Percentiles rank a stretch among this genome's conserved stretches.
phyloP scores from a whole-genome alignment of 78 protist species.

The Cyanophora paradoxa region DNA sequence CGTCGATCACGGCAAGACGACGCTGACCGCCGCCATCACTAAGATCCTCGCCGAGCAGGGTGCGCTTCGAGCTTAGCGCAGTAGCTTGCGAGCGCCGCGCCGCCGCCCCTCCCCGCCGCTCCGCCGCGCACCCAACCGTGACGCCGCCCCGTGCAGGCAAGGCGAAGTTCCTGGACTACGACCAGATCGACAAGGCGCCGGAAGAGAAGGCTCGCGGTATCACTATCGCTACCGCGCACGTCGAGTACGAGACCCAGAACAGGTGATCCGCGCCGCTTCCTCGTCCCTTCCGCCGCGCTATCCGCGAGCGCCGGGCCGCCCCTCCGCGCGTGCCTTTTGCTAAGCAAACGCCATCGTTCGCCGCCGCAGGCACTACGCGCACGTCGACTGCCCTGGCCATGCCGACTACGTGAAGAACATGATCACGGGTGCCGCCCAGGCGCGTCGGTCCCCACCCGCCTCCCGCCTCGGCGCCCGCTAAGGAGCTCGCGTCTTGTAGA shows the following conservation, averaged over 20 bases:
- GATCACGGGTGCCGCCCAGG: conserved; percentile 79
- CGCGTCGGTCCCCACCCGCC: neutral
- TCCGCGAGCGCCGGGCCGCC: neutral
- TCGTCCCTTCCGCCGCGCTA: neutral
- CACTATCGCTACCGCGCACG: conserved; percentile 83
- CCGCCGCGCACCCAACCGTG: too few species aligned
- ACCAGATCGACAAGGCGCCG: conserved; percentile 82
- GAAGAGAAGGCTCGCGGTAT: conserved; percentile 90
- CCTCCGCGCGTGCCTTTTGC: neutral
- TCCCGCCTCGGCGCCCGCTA: neutral
- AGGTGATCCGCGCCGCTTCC: neutral
- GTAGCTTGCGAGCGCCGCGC: too few species aligned
- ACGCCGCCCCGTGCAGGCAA: neutral
- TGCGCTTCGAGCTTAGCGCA: too few species aligned
- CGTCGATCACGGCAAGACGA: conserved; percentile 96
- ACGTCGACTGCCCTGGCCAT: conserved; percentile 94
- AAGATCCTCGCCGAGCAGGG: conserved; percentile 21
- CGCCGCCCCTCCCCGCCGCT: too few species aligned
- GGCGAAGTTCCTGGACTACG: conserved; percentile 59
- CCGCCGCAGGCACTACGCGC: conserved; percentile 77
- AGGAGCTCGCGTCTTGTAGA: conserved; percentile 51
- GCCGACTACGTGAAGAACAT: conserved; percentile 93
- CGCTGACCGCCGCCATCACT: conserved; percentile 92
- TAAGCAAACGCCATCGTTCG: neutral
- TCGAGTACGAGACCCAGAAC: conserved; percentile 69